Base-by-base conservation (phyloP, 495 filamentous ascomycete species). In the Massariosphaeria phaeospora region DNA sequence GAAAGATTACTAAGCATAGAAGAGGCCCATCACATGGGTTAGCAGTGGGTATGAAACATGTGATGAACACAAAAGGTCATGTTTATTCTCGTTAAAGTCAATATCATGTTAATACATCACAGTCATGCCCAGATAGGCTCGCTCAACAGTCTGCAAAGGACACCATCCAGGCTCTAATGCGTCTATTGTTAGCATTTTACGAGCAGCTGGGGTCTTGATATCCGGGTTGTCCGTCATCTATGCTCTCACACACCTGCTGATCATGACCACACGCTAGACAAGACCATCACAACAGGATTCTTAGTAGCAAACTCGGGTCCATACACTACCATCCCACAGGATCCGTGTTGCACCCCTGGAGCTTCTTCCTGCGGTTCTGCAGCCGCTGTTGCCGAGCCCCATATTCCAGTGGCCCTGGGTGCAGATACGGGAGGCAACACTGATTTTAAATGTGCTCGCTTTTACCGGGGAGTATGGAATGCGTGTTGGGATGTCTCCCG, bases 41-140 rank as follows among this genome's bases (percentile, higher is more conserved):
- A 40, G 36, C 36, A 40, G 36, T 40, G 36, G 36, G 36, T 40
- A 40, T 40, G 36, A 40, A 40, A 40, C 36, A 40, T 40, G 36
- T 40, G 36, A 40, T 40, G 36, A 40, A 40, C 36, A 40, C 36
- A 40, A 40, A 40, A 40, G 36, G 36, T 40, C 36, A 40, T 40
- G 36, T 40, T 40, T 40, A 20, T 8, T 40, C 36, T 40, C 36
- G 36, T 40, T 40, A 40, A 40, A 40, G 36, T 40, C 36, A 40
- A 40, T 40, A 40, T 40, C 36, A 40, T 40, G 36, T 40, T 40
- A 40, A 40, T 40, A 40, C 36, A 40, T 40, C 36, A 40, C 36
- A 40, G 36, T 40, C 36, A 40, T 40, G 36, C 36, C 36, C 36
- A 40, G 36, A 40, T 40, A 40, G 36, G 36, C 36, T 40, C 36